Percentiles rank a stretch among this genome's conserved stretches.
Conservation (phyloP, 78 protist species). For the Isochrysis galbana region DNA sequence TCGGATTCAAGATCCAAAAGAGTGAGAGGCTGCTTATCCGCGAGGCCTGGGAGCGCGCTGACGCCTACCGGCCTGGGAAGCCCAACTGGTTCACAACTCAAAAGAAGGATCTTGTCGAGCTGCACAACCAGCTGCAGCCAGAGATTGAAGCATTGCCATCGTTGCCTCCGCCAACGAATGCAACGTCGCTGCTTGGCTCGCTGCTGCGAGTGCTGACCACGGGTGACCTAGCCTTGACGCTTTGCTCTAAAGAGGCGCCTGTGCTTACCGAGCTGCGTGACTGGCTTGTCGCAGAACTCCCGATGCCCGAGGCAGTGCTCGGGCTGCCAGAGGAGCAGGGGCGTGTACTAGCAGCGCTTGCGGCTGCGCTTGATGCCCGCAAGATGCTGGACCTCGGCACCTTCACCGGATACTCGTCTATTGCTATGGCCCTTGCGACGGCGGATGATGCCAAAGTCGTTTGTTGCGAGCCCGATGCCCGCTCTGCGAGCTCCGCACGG, state of each 20-base stretch:
- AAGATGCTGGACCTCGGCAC: not conserved
- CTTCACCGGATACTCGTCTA: not conserved
- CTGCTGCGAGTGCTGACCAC: not conserved
- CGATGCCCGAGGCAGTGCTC: not conserved
- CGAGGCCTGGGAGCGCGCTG: constrained; percentile 4
- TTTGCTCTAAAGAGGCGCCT: not conserved
- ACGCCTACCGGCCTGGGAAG: not conserved
- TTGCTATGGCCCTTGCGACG: not conserved
- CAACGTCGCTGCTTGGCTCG: not conserved
- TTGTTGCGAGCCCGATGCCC: not conserved
- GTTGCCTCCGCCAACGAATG: not conserved
- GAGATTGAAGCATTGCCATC: not conserved
- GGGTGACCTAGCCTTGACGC: constrained; percentile 12
- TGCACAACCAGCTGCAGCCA: not conserved
- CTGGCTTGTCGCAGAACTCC: not conserved
- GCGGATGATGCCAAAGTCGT: not conserved
- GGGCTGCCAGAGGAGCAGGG: constrained; percentile 28
- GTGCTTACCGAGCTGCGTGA: constrained; percentile 11
- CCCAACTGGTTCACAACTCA: not conserved
- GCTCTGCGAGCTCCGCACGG: not conserved
- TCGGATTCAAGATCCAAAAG: constrained; percentile 4
- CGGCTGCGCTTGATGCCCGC: not conserved
- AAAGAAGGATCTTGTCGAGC: not conserved
- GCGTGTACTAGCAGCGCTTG: not conserved
- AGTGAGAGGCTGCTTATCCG: not conserved